These are phyloP conservation scores for Curvularia sp. DNA, from an alignment of 2,329 filamentous ascomycete species.

Conservation along the genomic window DNA sequence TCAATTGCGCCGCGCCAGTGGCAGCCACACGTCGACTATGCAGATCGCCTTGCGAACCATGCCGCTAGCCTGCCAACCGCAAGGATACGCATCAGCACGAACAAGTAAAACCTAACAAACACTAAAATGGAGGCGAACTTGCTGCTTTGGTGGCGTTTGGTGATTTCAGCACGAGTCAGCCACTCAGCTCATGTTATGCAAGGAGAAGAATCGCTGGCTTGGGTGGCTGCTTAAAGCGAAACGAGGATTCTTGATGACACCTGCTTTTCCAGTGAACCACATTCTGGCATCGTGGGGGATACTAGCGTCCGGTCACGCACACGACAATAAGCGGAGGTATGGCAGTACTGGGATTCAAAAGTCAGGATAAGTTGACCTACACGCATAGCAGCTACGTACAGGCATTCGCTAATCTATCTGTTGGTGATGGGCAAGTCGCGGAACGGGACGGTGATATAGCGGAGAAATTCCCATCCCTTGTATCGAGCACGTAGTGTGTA, in stretches of 20 bases:
- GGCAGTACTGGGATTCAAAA: not conserved
- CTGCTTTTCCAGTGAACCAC: slow-evolving; percentile 10
- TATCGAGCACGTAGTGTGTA: not conserved
- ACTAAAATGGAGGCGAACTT: not conserved
- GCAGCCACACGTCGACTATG: not conserved
- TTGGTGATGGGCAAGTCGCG: not conserved
- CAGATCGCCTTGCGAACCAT: not conserved
- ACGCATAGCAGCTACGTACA: too few relatives aligned
- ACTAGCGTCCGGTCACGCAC: slow-evolving; percentile 6
- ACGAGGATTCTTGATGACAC: not conserved
- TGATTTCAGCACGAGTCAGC: slow-evolving; percentile 3
- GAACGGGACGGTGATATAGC: not conserved
- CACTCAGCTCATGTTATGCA: not conserved
- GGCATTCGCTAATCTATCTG: not conserved
- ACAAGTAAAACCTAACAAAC: not conserved
- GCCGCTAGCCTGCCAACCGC: not conserved
- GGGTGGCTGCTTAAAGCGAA: not conserved
- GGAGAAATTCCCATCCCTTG: slow-evolving; percentile 7
- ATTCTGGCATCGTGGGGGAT: not conserved
- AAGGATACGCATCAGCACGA: not conserved
- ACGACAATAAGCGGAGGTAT: not conserved
- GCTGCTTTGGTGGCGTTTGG: not conserved
- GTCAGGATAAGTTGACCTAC: not conserved
- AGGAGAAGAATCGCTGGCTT: not conserved
- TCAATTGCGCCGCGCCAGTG: not conserved